These are phyloP conservation scores for Durusdinium trenchii DNA, from an alignment of 73 alveolate species.

Conservation along the genomic window DNA sequence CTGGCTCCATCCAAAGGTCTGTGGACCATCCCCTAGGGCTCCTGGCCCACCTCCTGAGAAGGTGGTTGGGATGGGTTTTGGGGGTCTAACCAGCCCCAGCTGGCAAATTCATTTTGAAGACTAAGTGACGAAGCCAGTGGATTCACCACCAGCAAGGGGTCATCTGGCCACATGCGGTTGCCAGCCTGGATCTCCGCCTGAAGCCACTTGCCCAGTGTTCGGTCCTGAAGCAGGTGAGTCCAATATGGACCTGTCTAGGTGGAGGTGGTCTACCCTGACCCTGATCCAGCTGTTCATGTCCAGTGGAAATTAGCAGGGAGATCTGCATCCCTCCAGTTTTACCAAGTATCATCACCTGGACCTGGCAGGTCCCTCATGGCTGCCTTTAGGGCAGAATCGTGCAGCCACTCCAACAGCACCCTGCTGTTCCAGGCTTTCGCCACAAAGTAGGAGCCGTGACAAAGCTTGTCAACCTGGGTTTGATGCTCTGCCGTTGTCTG, in stretches of 20 bases:
- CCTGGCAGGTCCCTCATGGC: background rate
- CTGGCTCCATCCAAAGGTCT: no score
- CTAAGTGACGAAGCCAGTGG: background rate
- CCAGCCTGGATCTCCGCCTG: background rate
- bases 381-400: background rate
- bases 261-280: background rate
- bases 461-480: background rate
- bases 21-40: no score
- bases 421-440: constrained; percentile 3
- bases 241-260: background rate
- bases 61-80: no score
- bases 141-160: background rate
- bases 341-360: background rate
- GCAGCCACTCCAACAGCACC: constrained; percentile 1
- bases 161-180: background rate
- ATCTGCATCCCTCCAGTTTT: no score
- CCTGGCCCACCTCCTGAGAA: no score
- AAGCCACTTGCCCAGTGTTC: constrained; percentile 6
- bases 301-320: background rate
- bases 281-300: background rate
- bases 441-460: background rate
- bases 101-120: no score
- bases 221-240: background rate
- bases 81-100: no score
- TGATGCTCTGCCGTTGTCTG: background rate